Evolutionary conservation across 1,284 basidiomycete genomes (phyloP).

Genomic region (Malassezia globosa): DNA sequence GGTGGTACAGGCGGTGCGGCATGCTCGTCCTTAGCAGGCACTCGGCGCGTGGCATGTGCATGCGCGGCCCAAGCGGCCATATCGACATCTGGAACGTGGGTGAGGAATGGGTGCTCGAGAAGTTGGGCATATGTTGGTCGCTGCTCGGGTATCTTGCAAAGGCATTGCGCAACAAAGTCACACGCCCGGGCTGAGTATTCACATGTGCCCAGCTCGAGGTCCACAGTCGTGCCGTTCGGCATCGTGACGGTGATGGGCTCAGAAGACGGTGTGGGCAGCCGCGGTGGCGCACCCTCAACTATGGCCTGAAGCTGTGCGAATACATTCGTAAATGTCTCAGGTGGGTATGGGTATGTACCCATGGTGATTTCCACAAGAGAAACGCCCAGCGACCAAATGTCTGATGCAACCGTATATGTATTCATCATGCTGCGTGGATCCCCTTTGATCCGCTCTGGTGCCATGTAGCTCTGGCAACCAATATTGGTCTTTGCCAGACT

Average conservation of each 20-base stretch:
- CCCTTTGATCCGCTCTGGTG: conserved; percentile 89
- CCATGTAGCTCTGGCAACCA: conserved; percentile 98
- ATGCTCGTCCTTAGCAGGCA: background rate
- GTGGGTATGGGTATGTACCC: conserved; percentile 90
- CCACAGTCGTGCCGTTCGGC: conserved; percentile 1
- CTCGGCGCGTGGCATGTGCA: conserved; percentile 10
- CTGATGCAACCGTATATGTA: conserved; percentile 90
- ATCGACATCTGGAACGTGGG: conserved; percentile 48
- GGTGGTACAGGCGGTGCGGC: background rate
- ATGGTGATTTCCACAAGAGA: conserved; percentile 85
- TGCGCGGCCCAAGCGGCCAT: conserved; percentile 44
- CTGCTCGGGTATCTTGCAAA: conserved; percentile 52
- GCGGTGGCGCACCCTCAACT: conserved; percentile 82
- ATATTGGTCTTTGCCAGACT: conserved; percentile 96
- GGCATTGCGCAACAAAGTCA: conserved; percentile 41
- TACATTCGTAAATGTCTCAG: conserved; percentile 94
- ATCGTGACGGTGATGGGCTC: conserved; percentile 7
- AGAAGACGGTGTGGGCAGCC: conserved; percentile 54
- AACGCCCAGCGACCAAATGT: conserved; percentile 95
- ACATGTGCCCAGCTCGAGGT: conserved; percentile 10
- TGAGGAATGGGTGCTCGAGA: conserved; percentile 65
- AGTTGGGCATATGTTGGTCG: conserved; percentile 76
- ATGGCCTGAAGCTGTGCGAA: conserved; percentile 93
- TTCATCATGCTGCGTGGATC: conserved; percentile 74
- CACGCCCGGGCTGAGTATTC: conserved; percentile 43